phyloP scores from a whole-genome alignment of 495 filamentous ascomycete species.

The Collariella sp. region DNA sequence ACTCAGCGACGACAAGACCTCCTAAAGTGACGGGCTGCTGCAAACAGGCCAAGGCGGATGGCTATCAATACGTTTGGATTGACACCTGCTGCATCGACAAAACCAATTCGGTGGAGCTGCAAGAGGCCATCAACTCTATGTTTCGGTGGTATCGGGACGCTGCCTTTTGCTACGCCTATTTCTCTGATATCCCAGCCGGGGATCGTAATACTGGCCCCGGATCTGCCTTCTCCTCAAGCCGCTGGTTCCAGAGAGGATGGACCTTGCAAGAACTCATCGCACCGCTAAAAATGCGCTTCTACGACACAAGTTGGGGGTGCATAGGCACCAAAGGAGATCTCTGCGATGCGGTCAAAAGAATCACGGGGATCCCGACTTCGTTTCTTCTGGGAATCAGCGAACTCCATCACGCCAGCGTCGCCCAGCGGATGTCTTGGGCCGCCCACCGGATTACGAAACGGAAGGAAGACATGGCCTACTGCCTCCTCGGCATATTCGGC shows the following conservation, averaged over 20 bases:
- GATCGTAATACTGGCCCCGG: fast-evolving
- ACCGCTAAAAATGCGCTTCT: slow-evolving; percentile 25
- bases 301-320: slow-evolving; percentile 19
- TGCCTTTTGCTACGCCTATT: slow-evolving; percentile 27
- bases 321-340: slow-evolving; percentile 20
- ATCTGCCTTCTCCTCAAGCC: slow-evolving; percentile 1
- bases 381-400: not conserved
- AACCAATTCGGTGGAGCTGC: slow-evolving; percentile 24
- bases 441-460: slow-evolving; percentile 21
- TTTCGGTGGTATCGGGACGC: slow-evolving; percentile 30
- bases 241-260: slow-evolving; percentile 39
- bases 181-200: slow-evolving; percentile 9
- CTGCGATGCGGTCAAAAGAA: not conserved
- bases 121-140: slow-evolving; percentile 37
- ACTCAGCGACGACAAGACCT: not conserved
- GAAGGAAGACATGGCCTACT: slow-evolving; percentile 32
- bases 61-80: slow-evolving; percentile 22
- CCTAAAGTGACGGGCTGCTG: slow-evolving; percentile 6
- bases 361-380: slow-evolving; percentile 22
- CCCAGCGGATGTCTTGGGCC: slow-evolving; percentile 33
- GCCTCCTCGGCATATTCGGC: slow-evolving; percentile 29
- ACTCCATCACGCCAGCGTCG: slow-evolving; percentile 14
- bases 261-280: slow-evolving; percentile 38
- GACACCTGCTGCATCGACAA: slow-evolving; percentile 32
- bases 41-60: not conserved